Percentiles rank a stretch among this genome's conserved stretches.
Conservation (phyloP, 768 basidiomycete species). For the Auricularia sp. region DNA sequence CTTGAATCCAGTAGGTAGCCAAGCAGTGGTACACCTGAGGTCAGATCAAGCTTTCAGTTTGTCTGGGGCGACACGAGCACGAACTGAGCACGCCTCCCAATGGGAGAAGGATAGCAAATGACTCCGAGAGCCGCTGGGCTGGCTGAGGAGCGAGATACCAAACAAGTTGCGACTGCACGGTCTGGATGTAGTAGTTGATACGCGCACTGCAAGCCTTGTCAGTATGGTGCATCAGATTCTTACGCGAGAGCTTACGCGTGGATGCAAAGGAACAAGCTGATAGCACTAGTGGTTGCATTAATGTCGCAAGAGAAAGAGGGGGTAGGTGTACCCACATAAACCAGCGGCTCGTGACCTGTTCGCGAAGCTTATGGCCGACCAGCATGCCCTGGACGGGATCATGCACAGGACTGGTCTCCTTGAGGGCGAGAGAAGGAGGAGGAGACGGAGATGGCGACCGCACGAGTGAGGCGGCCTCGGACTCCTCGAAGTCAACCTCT, state of each 20-base stretch:
- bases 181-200: slow-evolving; percentile 29
- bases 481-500: background rate
- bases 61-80: background rate
- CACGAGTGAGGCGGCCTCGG: slow-evolving; percentile 9
- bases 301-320: slow-evolving; percentile 9
- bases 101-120: slow-evolving; percentile 28
- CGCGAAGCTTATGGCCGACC: slow-evolving; percentile 17
- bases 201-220: slow-evolving; percentile 7
- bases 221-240: too few species aligned
- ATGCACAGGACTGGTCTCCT: background rate
- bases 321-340: slow-evolving; percentile 18
- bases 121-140: slow-evolving; percentile 21
- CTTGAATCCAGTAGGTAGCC: slow-evolving; percentile 11
- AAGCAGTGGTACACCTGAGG: slow-evolving; percentile 9
- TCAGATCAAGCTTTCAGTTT: slow-evolving; percentile 3
- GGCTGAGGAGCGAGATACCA: slow-evolving; percentile 19
- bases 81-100: slow-evolving; percentile 24
- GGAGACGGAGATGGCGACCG: too few species aligned
- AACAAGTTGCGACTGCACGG: slow-evolving; percentile 21
- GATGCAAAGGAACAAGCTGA: slow-evolving; percentile 21
- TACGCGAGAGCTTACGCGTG: slow-evolving; percentile 18
- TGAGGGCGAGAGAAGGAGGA: background rate
- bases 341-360: slow-evolving; percentile 24
- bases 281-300: slow-evolving; percentile 8
- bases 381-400: slow-evolving; percentile 12